Evolutionary conservation across 164 flowering plant genomes (phyloP).

Genomic region (Kingdonia uniflora): DNA sequence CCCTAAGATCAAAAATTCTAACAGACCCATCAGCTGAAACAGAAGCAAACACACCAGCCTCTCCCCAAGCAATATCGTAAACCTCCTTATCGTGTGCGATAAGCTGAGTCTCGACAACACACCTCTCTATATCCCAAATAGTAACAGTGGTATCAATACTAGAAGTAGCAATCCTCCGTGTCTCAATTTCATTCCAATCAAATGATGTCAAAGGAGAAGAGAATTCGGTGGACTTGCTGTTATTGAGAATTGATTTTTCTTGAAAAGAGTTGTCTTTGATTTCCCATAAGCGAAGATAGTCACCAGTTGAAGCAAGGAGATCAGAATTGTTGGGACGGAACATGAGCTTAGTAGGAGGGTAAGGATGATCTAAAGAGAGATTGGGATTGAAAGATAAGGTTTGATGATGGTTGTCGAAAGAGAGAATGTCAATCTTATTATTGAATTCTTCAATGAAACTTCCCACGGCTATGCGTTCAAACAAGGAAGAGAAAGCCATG

Average conservation of each 20-base stretch:
- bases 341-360: not conserved
- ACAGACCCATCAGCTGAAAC: constrained; percentile 95
- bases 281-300: constrained; percentile 70
- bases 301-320: constrained; percentile 67
- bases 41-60: constrained; percentile 79
- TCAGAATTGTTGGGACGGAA: not conserved
- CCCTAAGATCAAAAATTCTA: constrained; percentile 74
- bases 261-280: constrained; percentile 28
- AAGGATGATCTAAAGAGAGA: not conserved
- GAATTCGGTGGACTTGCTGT: constrained; percentile 49
- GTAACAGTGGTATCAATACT: constrained; percentile 96
- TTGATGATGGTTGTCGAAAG: not conserved
- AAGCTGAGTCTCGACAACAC: constrained; percentile 74
- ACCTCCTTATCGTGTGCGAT: constrained; percentile 98
- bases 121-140: constrained; percentile 78
- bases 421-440: not conserved
- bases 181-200: constrained; percentile 60
- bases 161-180: constrained; percentile 55
- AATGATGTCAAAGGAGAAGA: constrained; percentile 59
- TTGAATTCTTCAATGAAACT: not conserved
- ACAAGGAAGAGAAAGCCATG: not conserved
- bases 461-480: not conserved
- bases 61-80: constrained; percentile 96
- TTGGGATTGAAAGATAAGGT: not conserved
- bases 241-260: constrained; percentile 38